Conservation (phyloP, 495 filamentous ascomycete genomes). For the Xylaria sp. region DNA sequence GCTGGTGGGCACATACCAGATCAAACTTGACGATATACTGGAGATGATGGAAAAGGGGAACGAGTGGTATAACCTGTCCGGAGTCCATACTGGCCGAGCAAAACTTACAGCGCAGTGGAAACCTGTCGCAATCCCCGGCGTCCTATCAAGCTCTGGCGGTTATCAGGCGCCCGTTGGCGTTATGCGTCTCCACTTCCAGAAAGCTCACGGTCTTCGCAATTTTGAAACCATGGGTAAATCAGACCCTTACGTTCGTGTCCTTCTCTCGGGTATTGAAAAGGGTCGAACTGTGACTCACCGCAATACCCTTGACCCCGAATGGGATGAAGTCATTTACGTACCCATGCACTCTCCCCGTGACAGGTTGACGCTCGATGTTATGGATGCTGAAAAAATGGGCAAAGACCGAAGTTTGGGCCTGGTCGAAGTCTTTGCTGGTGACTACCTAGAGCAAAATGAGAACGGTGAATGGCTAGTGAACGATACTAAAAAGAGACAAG, state of each 20-base stretch:
- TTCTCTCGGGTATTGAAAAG: conserved; percentile 88
- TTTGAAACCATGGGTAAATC: conserved; percentile 96
- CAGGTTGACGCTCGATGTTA: conserved; percentile 86
- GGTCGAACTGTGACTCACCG: conserved; percentile 92
- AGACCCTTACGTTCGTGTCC: conserved; percentile 88
- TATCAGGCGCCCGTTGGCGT: conserved; percentile 94
- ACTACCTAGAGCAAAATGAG: conserved; percentile 80
- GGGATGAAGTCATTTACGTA: conserved; percentile 95
- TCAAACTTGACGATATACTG: conserved; percentile 91
- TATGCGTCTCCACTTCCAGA: conserved; percentile 90
- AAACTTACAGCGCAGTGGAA: conserved; percentile 95
- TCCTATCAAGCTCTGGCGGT: conserved; percentile 76
- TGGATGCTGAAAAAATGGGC: conserved; percentile 91
- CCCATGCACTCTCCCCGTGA: conserved; percentile 88
- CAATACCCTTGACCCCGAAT: conserved; percentile 94
- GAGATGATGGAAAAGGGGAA: conserved; percentile 90
- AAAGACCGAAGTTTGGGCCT: conserved; percentile 86
- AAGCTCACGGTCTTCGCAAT: conserved; percentile 82
- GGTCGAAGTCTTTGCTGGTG: conserved; percentile 74
- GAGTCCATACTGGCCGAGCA: conserved; percentile 79
- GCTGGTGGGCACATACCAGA: conserved; percentile 87
- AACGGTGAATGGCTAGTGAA: conserved; percentile 83
- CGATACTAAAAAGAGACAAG: conserved; percentile 69
- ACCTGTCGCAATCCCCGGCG: conserved; percentile 83
- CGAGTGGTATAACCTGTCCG: conserved; percentile 92